Base-by-base conservation (phyloP, 805 yeast genomes). In the Kregervanrija delftensis region DNA sequence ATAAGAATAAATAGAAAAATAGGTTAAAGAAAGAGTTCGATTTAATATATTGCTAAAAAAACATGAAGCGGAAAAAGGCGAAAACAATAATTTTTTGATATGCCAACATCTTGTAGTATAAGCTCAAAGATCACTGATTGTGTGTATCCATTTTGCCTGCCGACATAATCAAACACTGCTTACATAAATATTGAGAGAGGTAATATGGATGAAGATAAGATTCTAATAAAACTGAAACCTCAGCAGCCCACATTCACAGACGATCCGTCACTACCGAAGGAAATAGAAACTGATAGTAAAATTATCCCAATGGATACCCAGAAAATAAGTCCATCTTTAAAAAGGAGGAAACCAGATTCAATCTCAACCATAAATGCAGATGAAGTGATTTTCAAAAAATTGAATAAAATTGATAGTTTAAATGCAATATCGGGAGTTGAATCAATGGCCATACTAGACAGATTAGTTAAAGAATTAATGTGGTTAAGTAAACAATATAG, bases 341-440 rank as follows among this genome's bases (percentile, higher is more conserved):
- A 31, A 16, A 33, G 13, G 30, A 10, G 37, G 22, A 37, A 46
- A 11, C 37, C 43, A 8, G 37, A 33, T 28, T 39, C 43, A n/a
- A 35, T 44, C 8, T 17, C 30, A 8, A 30, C 56, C 4, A 42
- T 60, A 3, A 47, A 76, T 62, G 31, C 68, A 54, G 56, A 64
- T 56, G 51, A 67, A 44, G 44, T 69, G 59, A 30, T 58, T 32
- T 22, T 52, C 15, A 33, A 55, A 49, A 42, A 48, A 13, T 35
- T 62, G 41, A 46, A 48, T 17, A 46, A 45, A 44, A 39, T 62
- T 3, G 46, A 37, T 8, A 38, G 48, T 11, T 28, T 61, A 11
- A 45, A 48, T 9, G 59, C 59, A 11, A 42, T 65, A 9, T 47
- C 43, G 11, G 55, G 64, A 6, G 39, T 51, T n/a, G 59, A 63